Conservation (phyloP, 208 protist genomes). For the Acanthamoeba sp. region DNA sequence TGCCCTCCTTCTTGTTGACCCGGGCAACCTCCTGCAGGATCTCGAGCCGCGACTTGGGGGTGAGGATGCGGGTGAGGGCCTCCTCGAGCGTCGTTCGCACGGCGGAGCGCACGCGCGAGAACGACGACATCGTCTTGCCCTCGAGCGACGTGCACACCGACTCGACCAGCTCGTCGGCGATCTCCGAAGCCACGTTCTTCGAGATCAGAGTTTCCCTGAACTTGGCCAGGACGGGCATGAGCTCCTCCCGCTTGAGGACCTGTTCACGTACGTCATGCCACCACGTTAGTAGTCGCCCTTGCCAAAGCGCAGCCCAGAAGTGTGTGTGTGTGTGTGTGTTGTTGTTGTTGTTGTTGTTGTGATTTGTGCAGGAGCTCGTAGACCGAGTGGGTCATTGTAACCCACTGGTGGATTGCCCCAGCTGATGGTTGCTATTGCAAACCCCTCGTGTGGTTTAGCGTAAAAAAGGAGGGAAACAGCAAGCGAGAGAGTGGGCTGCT, state of each 20-base stretch:
- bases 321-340: slow-evolving; percentile 83
- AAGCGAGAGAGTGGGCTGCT: slow-evolving; percentile 62
- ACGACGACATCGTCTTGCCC: slow-evolving; percentile 95
- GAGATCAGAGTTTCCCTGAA: slow-evolving; percentile 95
- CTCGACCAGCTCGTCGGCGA: slow-evolving; percentile 96
- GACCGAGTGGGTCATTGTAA: background rate
- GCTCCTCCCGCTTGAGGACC: slow-evolving; percentile 92
- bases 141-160: slow-evolving; percentile 94
- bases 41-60: slow-evolving; percentile 96
- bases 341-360: slow-evolving; percentile 87
- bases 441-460: background rate
- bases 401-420: background rate
- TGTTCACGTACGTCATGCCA: slow-evolving; percentile 79
- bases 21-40: slow-evolving; percentile 95
- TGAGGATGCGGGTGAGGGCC: slow-evolving; percentile 96
- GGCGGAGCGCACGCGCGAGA: slow-evolving; percentile 87
- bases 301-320: too few species aligned
- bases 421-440: background rate
- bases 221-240: slow-evolving; percentile 93
- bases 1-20: slow-evolving; percentile 88
- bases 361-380: slow-evolving; percentile 75
- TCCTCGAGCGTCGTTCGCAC: slow-evolving; percentile 93
- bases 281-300: slow-evolving; percentile 78
- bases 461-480: slow-evolving; percentile 31
- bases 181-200: slow-evolving; percentile 98